Evolutionary conservation across 2,329 filamentous ascomycete genomes (phyloP), one percentile per base, ranked within the genome.

Genomic region (Keithomyces neogunnii): DNA sequence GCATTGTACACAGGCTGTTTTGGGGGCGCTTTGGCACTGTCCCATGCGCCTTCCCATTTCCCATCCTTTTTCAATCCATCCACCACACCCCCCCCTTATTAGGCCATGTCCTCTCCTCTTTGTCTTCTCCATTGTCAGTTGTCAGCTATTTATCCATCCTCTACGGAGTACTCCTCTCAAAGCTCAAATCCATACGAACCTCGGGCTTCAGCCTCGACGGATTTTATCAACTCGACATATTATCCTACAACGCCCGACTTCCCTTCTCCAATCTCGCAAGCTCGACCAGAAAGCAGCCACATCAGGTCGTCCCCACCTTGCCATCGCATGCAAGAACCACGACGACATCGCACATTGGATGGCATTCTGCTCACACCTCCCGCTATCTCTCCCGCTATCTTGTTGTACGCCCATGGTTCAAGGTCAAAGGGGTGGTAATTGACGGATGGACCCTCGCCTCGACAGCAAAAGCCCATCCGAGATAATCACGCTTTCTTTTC

Each of bases 21-120:
- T 19, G 19, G 19, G 19, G 19, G 19, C 19, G 19, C 19, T 19
- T 19, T 19, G 19, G 19, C 19, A 19, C 19, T 19, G 32, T 10
- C 13, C 45, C 26, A 5, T 26, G 49, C 28, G 10, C 5, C 44
- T 32, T 48, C 36, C 36, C 36, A n/a, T 39, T 13, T 39, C 36
- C 36, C 33, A 35, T 47, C 11, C 40, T 31, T 51, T 36, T 46
- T 43, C 51, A 46, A 46, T 35, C 36, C 42, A 29, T 32, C 10
- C 28, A 33, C 36, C 36, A 4, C 26, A 42, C 47, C 43, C 43
- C 43, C 36, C 47, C 40, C 43, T 47, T 19, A 19, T 19, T 19
- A 19, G 19, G 19, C 19, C 19, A 19, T 19, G 19, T 19, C 19
- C 19, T 1, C 19, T 19, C 19, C 49, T 42, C 35, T 35, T 3